phyloP scores from a whole-genome alignment of 257 asterid species.

The Plantago major region DNA sequence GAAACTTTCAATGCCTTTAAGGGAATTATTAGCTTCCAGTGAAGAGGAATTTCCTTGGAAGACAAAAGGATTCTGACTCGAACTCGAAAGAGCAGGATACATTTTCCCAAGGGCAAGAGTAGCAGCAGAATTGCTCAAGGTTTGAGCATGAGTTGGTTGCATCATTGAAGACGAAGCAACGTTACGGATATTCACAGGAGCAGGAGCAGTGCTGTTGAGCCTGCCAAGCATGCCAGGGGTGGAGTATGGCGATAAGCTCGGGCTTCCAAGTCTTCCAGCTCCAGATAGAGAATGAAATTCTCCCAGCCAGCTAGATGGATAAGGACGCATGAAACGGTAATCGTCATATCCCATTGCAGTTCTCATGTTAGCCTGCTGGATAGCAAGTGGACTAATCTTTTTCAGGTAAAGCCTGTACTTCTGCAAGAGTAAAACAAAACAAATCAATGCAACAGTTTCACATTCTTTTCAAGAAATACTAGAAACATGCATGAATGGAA shows the following conservation, averaged over 20 bases:
- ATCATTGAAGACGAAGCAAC: constrained; percentile 40
- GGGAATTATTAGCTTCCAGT: constrained; percentile 53
- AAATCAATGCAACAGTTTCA: neutral
- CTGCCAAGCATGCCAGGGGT: constrained; percentile 65
- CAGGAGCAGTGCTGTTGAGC: constrained; percentile 58
- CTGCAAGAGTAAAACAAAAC: constrained; percentile 37
- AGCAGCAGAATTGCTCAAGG: constrained; percentile 35
- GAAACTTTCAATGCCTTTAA: constrained; percentile 28
- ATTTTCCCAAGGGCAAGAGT: constrained; percentile 37
- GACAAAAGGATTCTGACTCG: constrained; percentile 36
- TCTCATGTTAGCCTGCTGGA: constrained; percentile 75
- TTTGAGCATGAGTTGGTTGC: constrained; percentile 52
- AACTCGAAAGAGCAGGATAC: constrained; percentile 37
- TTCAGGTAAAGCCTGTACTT: constrained; percentile 81
- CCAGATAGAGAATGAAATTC: constrained; percentile 49
- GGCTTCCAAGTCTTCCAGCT: constrained; percentile 46
- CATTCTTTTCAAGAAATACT: neutral
- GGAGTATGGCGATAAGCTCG: constrained; percentile 45
- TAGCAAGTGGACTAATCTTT: constrained; percentile 59
- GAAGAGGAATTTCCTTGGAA: constrained; percentile 57
- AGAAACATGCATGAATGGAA: neutral
- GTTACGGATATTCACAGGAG: constrained; percentile 42
- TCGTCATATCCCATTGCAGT: constrained; percentile 74
- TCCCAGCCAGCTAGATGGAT: constrained; percentile 59
- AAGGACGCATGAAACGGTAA: constrained; percentile 57